These are phyloP conservation scores for Pythium aristosporum DNA, from an alignment of 352 stramenopile species.

Conservation along the genomic window DNA sequence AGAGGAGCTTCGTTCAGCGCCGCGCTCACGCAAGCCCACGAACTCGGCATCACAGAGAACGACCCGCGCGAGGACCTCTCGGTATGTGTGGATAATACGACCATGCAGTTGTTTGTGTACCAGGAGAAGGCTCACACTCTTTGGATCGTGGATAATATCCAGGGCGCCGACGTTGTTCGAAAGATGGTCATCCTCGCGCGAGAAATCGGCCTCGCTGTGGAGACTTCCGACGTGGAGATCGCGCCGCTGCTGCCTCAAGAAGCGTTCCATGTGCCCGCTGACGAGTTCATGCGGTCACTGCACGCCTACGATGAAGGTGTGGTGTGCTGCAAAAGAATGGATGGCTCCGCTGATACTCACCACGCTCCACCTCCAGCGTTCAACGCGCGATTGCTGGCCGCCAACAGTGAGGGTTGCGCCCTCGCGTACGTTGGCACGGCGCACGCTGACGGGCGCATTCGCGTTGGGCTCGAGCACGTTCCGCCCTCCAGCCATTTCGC, in stretches of 20 bases:
- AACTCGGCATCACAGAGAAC: slow-evolving; percentile 60
- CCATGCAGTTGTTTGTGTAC: not conserved
- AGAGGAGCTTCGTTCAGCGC: slow-evolving; percentile 46
- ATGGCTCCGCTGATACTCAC: not conserved
- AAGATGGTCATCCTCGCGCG: slow-evolving; percentile 72
- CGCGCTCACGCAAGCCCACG: slow-evolving; percentile 45
- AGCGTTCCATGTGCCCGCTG: slow-evolving; percentile 39
- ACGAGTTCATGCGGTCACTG: slow-evolving; percentile 57
- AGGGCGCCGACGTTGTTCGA: slow-evolving; percentile 62
- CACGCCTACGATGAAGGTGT: slow-evolving; percentile 37
- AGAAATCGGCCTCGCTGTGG: slow-evolving; percentile 39
- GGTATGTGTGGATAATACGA: slow-evolving; percentile 5
- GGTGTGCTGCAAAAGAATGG: not conserved
- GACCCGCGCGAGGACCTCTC: slow-evolving; percentile 68
- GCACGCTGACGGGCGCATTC: slow-evolving; percentile 34
- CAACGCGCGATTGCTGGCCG: slow-evolving; percentile 28
- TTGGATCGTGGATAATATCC: not conserved
- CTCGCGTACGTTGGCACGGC: slow-evolving; percentile 67
- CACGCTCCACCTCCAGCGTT: slow-evolving; percentile 17
- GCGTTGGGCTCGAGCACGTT: slow-evolving; percentile 38
- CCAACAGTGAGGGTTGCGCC: slow-evolving; percentile 24
- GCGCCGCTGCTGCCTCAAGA: slow-evolving; percentile 40
- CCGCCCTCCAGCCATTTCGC: slow-evolving; percentile 36
- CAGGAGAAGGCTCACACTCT: too few relatives aligned
- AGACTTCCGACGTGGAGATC: slow-evolving; percentile 42